Conservation (phyloP, 2,329 filamentous ascomycete genomes). For the Xylaria arbuscula region DNA sequence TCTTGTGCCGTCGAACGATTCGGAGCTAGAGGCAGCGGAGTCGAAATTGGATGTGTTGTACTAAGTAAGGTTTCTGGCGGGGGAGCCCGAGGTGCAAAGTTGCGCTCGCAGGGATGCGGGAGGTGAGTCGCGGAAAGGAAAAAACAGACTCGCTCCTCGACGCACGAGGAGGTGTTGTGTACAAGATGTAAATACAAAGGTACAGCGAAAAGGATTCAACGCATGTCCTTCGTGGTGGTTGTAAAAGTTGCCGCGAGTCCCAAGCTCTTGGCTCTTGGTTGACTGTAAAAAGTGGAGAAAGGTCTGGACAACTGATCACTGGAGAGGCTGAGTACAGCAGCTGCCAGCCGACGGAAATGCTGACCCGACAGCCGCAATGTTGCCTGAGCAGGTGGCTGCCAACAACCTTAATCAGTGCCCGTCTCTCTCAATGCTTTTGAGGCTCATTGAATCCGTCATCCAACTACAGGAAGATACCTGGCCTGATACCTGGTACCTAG, state of each 20-base stretch:
- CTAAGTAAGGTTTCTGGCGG: slow-evolving; percentile 44
- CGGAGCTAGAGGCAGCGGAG: slow-evolving; percentile 36
- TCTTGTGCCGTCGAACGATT: slow-evolving; percentile 25
- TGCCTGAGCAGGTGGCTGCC: slow-evolving; percentile 26
- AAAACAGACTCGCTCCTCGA: slow-evolving; percentile 26
- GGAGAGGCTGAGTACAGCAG: slow-evolving; percentile 34
- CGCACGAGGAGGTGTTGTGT: slow-evolving; percentile 27
- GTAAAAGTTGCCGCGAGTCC: slow-evolving; percentile 47
- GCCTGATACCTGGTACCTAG: background rate
- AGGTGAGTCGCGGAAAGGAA: slow-evolving; percentile 18
- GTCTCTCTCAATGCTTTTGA: slow-evolving; percentile 1
- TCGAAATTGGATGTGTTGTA: slow-evolving; percentile 41
- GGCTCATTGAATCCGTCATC: background rate
- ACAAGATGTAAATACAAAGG: slow-evolving; percentile 32
- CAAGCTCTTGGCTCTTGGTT: slow-evolving; percentile 41
- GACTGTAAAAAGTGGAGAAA: slow-evolving; percentile 42
- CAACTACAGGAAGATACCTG: background rate
- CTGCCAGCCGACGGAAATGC: slow-evolving; percentile 22
- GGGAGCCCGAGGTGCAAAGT: slow-evolving; percentile 15
- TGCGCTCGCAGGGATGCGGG: slow-evolving; percentile 38
- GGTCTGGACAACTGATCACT: slow-evolving; percentile 12
- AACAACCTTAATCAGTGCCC: background rate
- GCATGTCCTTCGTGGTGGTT: slow-evolving; percentile 43
- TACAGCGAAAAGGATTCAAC: slow-evolving; percentile 29
- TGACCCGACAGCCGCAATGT: background rate